phyloP scores from a whole-genome alignment of 2,329 filamentous ascomycete genomes.

The Chaetomium olivaceum region DNA sequence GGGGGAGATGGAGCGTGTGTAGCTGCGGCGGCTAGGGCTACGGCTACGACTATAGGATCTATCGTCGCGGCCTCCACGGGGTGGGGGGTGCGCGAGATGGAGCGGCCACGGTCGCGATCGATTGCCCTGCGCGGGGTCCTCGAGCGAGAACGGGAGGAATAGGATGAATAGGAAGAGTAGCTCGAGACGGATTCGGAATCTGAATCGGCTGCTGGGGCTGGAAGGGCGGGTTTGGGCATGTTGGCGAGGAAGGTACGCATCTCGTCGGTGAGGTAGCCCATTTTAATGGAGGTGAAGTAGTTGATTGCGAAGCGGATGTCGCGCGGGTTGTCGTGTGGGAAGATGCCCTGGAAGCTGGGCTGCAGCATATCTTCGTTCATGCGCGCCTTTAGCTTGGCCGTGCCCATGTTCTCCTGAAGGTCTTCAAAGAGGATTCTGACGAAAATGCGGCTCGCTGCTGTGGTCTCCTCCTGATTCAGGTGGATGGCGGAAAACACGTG shows the following conservation, averaged over 20 bases:
- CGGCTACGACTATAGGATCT: slow-evolving; percentile 32
- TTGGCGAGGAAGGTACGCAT: slow-evolving; percentile 92
- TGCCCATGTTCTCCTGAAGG: slow-evolving; percentile 80
- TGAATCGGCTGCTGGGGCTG: slow-evolving; percentile 65
- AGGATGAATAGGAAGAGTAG: slow-evolving; percentile 73
- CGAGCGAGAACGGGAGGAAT: slow-evolving; percentile 52
- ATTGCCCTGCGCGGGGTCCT: slow-evolving; percentile 37
- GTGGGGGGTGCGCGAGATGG: slow-evolving; percentile 36
- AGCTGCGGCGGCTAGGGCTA: slow-evolving; percentile 30
- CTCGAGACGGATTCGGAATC: slow-evolving; percentile 74
- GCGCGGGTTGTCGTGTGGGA: slow-evolving; percentile 83
- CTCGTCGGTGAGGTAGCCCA: slow-evolving; percentile 90
- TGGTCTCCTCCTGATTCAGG: slow-evolving; percentile 95
- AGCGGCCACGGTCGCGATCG: slow-evolving; percentile 42
- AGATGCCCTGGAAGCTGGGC: slow-evolving; percentile 78
- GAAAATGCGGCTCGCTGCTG: slow-evolving; percentile 93
- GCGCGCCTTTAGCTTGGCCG: slow-evolving; percentile 74
- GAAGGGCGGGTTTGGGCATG: slow-evolving; percentile 79
- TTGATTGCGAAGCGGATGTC: slow-evolving; percentile 98
- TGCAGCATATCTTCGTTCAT: slow-evolving; percentile 77
- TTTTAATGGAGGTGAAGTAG: slow-evolving; percentile 97
- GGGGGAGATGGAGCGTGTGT: slow-evolving; percentile 27
- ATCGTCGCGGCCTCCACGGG: slow-evolving; percentile 22
- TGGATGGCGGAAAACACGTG: slow-evolving; percentile 82
- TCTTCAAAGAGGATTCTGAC: slow-evolving; percentile 98